Base-by-base conservation (phyloP, 306 rosid genomes). In the Castanea sativa region DNA sequence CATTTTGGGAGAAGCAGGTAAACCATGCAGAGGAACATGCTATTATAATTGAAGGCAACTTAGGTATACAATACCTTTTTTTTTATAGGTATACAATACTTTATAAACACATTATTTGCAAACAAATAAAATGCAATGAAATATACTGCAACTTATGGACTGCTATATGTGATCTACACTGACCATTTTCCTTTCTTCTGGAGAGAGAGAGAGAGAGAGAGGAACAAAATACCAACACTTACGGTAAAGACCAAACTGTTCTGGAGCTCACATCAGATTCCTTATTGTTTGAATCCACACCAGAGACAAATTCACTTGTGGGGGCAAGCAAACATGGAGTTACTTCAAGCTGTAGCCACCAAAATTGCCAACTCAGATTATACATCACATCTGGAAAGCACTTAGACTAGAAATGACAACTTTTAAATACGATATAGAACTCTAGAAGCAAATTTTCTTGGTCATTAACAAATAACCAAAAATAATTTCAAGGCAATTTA, bases 181-280 rank as follows among this genome's bases (percentile, higher is more conserved):
- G 23, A 13, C 14, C 0, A 0, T 20, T 68, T 74, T 77, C 81
- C 41, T 33, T 60, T 60, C 70, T 30, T 35, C 20, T 7, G 43
- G 43, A 41, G 38, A 11, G 52, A 73, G 60, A 53, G 73, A 76
- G 76, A 77, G 19, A 79, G 30, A 68, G 19, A 53, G 69, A 51
- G 43, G 21, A 18, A 69, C 38, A 81, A 83, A 69, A 30, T 57
- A 77, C 8, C 41, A 74, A 79, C 49, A 88, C 99, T 88, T 91
- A 94, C 99, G 97, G 99, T 73, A 94, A 85, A 76, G 93, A 88
- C 97, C 97, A 92, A 82, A 94, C 90, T 72, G 90, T 88, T 84
- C 84, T 91, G 86, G 89, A 83, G 81, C 79, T 82, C 83, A 80
- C 86, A 68, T 90, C 92, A 74, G 76, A 84, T 9, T 80, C 87